Evolutionary conservation across 768 basidiomycete genomes (phyloP).

Genomic region (Lentinula sp.): DNA sequence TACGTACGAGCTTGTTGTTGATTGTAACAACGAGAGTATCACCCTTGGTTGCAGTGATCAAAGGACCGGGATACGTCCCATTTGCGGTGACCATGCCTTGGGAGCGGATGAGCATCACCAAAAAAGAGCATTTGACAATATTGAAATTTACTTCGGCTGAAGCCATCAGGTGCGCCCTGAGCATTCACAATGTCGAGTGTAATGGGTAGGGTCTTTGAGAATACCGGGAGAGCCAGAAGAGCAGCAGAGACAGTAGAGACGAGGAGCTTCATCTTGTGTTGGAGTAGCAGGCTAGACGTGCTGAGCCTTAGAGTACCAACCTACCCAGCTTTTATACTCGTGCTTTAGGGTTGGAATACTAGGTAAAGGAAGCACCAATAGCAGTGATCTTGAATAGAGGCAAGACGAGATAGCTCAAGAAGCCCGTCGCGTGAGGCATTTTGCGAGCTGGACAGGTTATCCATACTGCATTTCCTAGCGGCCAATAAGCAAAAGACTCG

Average conservation of each 20-base stretch:
- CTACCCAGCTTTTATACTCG: background rate
- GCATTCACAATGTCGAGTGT: conserved; percentile 33
- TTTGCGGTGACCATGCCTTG: conserved; percentile 17
- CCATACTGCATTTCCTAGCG: background rate
- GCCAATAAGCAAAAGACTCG: background rate
- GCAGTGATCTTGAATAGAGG: background rate
- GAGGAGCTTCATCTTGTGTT: conserved; percentile 2
- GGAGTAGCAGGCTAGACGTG: background rate
- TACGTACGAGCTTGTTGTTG: conserved; percentile 33
- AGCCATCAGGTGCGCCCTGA: conserved; percentile 39
- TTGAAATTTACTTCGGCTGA: conserved; percentile 17
- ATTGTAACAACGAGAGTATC: conserved; percentile 37
- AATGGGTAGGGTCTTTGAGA: conserved; percentile 17
- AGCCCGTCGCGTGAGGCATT: background rate
- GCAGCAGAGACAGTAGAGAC: background rate
- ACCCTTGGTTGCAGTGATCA: conserved; percentile 37
- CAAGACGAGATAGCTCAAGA: background rate
- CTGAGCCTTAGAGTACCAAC: background rate
- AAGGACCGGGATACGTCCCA: conserved; percentile 36
- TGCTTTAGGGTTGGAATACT: background rate
- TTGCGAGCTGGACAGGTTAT: background rate
- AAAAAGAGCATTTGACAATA: background rate
- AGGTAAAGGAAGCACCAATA: background rate
- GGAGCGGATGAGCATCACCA: background rate
- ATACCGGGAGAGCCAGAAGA: background rate